Evolutionary conservation across 495 filamentous ascomycete genomes (phyloP).

Genomic region (Elaphomyces granulatus): DNA sequence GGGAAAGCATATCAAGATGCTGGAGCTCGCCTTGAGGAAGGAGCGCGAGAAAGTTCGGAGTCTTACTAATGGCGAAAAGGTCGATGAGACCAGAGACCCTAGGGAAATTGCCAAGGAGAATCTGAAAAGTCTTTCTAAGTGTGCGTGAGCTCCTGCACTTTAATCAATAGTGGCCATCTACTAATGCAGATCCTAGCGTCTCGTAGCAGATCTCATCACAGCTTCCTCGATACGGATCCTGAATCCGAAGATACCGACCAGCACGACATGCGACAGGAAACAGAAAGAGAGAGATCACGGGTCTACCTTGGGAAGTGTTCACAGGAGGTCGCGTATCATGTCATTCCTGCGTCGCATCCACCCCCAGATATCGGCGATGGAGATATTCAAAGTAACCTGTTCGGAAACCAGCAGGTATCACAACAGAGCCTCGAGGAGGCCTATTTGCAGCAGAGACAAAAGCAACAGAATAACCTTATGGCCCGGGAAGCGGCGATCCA

Average conservation of each 20-base stretch:
- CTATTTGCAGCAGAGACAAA: constrained; percentile 32
- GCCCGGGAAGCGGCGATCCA: constrained; percentile 31
- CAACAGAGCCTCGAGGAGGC: constrained; percentile 38
- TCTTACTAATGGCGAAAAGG: constrained; percentile 31
- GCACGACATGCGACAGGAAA: constrained; percentile 42
- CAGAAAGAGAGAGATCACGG: constrained; percentile 36
- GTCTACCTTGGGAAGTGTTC: constrained; percentile 40
- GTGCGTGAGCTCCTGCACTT: constrained; percentile 10
- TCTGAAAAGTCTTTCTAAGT: constrained; percentile 24
- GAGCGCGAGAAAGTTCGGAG: constrained; percentile 43
- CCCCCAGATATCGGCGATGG: constrained; percentile 31
- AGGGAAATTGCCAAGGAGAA: constrained; percentile 33
- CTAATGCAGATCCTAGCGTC: constrained; percentile 14
- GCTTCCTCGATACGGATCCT: constrained; percentile 27
- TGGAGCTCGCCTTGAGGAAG: constrained; percentile 78
- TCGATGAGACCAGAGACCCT: constrained; percentile 28
- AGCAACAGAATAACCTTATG: constrained; percentile 33
- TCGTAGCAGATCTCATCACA: constrained; percentile 25
- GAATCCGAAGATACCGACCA: constrained; percentile 39
- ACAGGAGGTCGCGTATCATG: constrained; percentile 41
- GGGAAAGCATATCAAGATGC: constrained; percentile 75
- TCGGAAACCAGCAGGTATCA: constrained; percentile 30
- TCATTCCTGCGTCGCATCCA: constrained; percentile 35
- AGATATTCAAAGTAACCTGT: constrained; percentile 33
- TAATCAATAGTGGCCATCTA: background rate